Evolutionary conservation across 768 basidiomycete species (phyloP), one percentile per base, ranked within the genome.

Genomic region (Chalciporus sphaerocephalus): DNA sequence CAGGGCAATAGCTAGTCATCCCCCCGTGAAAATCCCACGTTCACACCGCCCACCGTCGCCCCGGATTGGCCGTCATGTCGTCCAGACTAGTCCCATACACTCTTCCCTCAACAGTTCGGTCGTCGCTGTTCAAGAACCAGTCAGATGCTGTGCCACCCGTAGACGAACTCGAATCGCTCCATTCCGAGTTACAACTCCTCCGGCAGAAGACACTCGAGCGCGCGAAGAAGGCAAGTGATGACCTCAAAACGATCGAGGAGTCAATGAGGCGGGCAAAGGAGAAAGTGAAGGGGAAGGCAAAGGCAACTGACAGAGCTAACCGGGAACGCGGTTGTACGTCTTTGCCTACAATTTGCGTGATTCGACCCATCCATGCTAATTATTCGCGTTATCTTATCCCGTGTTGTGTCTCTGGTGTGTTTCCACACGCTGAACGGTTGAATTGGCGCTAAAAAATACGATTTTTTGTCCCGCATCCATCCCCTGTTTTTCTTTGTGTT

Each of bases 241-340:
- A 91, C 72, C 68, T 87, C 54, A 78, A 74, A 60, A 74, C 78
- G 43, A 81, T 91, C 55, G 80, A 86, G 51, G 87, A 85, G 66
- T 84, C 83, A 39, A 82, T 87, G 78, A 78, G 79, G 42, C 76
- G 79, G 48, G 75, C 88, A 69, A 85, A 79, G 68, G 87, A 88
- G 69, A 82, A 78, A 64, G 84, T 80, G 65, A 77, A 72, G 68
- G 84, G 85, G 0, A 89, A 87, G 62, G 79, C 76, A 41, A 85
- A 74, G 65, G 76, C 73, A n/a, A 61, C 80, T 35, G 85, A 86
- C 46, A 87, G 78, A 67, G 71, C 82, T 49, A 86, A 84, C 69
- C 75, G 80, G 40, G 87, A 88, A 60, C 79, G 78, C 56, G 86
- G 81, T 56, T 81, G 88, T 89, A 73, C 69, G 86, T 84, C 42